Percentiles rank a stretch among this genome's conserved stretches.
Evolutionary conservation across 148 eudicot species (phyloP).

Genomic region (Fallopia convolvulus): DNA sequence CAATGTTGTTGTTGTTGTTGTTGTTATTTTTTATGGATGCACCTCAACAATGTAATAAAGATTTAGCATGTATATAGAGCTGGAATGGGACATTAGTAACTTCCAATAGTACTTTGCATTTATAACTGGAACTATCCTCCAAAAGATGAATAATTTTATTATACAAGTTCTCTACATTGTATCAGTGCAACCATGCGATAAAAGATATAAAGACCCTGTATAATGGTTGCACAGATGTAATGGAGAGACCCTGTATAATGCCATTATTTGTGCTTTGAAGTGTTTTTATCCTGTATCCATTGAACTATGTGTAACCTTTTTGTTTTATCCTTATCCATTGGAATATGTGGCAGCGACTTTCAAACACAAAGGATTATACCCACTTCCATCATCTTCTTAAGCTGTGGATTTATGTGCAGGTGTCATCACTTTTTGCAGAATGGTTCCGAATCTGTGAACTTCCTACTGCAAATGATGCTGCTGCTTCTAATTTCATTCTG

Average conservation of each 20-base stretch:
- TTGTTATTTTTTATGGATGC: background rate
- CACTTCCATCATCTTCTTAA: constrained; percentile 1
- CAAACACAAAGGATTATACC: background rate
- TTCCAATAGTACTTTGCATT: background rate
- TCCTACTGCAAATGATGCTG: constrained; percentile 62
- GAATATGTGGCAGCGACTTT: background rate
- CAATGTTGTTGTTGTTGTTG: no score
- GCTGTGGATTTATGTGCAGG: constrained; percentile 34
- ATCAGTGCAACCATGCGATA: background rate
- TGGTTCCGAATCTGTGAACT: constrained; percentile 75
- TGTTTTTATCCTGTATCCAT: background rate
- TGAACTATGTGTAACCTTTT: background rate
- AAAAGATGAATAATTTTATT: no score
- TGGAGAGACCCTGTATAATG: background rate
- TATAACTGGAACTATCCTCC: no score
- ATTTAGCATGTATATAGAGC: background rate
- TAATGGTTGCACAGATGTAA: no score
- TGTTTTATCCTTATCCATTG: no score
- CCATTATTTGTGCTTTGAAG: background rate
- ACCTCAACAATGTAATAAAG: background rate
- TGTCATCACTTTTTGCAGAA: constrained; percentile 56
- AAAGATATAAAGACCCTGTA: background rate
- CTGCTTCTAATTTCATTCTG: constrained; percentile 39
- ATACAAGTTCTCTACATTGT: background rate
- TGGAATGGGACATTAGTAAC: background rate